Percentiles rank a stretch among this genome's conserved stretches.
Conservation (phyloP, 2,329 filamentous ascomycete genomes). For the Epichloe elymi region DNA sequence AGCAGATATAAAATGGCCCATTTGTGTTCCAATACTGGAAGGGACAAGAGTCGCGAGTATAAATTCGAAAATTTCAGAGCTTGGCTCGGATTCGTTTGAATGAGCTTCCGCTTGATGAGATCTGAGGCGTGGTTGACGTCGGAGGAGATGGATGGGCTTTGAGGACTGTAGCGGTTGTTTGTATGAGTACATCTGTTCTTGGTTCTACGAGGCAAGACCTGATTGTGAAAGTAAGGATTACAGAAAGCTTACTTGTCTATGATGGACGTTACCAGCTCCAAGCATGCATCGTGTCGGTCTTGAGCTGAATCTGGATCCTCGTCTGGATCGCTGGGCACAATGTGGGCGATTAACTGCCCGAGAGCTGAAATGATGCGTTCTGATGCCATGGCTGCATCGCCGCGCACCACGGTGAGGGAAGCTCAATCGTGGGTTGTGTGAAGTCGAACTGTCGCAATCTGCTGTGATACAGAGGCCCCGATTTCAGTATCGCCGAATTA, state of each 20-base stretch:
- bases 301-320: constrained; percentile 57
- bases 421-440: not conserved
- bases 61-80: constrained; percentile 81
- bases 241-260: constrained; percentile 31
- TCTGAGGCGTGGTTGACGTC: constrained; percentile 88
- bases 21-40: constrained; percentile 88
- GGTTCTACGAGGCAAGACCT: not conserved
- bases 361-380: constrained; percentile 68
- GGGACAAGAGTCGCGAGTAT: constrained; percentile 76
- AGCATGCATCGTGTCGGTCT: constrained; percentile 52
- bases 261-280: constrained; percentile 36
- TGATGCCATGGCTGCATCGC: constrained; percentile 43
- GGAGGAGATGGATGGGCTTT: constrained; percentile 43
- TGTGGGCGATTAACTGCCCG: constrained; percentile 61
- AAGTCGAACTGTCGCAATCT: too few species aligned
- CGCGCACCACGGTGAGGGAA: constrained; percentile 11
- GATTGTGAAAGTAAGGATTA: not conserved
- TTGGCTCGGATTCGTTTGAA: constrained; percentile 64
- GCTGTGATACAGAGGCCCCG: too few species aligned
- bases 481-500: too few species aligned
- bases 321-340: constrained; percentile 52
- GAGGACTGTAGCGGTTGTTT: constrained; percentile 21
- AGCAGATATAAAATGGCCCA: constrained; percentile 93
- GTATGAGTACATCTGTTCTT: not conserved
- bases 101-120: constrained; percentile 77